Base-by-base conservation (phyloP, 805 yeast species). In the Spathaspora boniae region DNA sequence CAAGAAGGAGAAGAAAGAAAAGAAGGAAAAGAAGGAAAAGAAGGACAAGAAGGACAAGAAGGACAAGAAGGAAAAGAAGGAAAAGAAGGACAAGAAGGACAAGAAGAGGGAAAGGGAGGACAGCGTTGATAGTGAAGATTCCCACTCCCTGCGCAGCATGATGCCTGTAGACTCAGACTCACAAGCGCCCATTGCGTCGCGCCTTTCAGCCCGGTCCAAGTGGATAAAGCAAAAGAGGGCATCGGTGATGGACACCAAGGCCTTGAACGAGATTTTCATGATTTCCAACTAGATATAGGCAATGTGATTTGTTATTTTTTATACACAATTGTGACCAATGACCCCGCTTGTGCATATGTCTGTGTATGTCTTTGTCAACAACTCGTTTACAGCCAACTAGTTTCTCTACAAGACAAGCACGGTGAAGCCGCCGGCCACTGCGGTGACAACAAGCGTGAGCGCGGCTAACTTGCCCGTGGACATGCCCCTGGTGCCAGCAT, bases 181-280 rank as follows among this genome's bases (percentile, higher is more conserved):
- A n/a, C n/a, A n/a, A 4, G 21, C 38, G 15, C 47, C 51, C 6
- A 58, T 64, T 6, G 56, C 70, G 2, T 56, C 64, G 1, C 53
- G 71, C 37, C 47, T 64, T 15, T 57, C 94, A 1, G 84, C 84
- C 4, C 76, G 98, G 56, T 80, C 94, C 16, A 82, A 77, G 57
- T 89, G 87, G 82, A 89, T 91, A 37, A 82, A 74, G 46, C 95
- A 88, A 57, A 91, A 91, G 56, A 74, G 93, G 50, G 93, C 95
- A 8, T 91, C 97, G 1, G 87, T 89, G 0, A 76, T 83, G 80
- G 98, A 91, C 55, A 74, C 83, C 2, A 80, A 86, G 56, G 88
- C 96, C 9, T 70, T 91, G 43, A 87, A 86, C 48, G 98, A 91
- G 60, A 91, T 91, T 39, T 86, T 91, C 54, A 91, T 91, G 97